phyloP scores from a whole-genome alignment of 148 eudicot genomes.

The Rhododendron mucronatum region DNA sequence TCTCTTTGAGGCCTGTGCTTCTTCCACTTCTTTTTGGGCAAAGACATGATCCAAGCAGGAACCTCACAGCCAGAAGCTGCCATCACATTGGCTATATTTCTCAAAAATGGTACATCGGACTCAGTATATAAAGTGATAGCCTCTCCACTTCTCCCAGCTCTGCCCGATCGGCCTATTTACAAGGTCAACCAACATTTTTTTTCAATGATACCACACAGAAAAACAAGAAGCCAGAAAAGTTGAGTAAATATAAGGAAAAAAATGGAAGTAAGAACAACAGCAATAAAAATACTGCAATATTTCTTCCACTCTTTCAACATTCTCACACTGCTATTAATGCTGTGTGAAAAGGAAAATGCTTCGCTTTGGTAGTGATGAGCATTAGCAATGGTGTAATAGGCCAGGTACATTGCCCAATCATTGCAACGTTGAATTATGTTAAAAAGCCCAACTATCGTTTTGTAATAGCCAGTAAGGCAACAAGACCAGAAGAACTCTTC shows the following conservation, averaged over 20 bases:
- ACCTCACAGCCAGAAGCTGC: slow-evolving; percentile 81
- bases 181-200: neutral
- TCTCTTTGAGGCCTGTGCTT: slow-evolving; percentile 75
- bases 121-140: slow-evolving; percentile 88
- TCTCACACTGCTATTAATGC: neutral
- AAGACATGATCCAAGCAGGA: slow-evolving; percentile 75
- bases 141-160: slow-evolving; percentile 96
- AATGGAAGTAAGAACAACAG: neutral
- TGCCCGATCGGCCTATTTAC: slow-evolving; percentile 71
- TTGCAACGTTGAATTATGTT: neutral
- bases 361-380: neutral
- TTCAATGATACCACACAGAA: neutral
- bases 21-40: slow-evolving; percentile 80
- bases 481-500: neutral
- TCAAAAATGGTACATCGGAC: slow-evolving; percentile 64
- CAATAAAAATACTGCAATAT: neutral
- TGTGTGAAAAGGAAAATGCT: neutral
- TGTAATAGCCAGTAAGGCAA: neutral
- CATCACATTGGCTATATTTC: slow-evolving; percentile 82
- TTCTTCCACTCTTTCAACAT: neutral
- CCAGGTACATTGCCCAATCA: neutral
- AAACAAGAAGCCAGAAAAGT: neutral
- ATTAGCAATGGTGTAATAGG: neutral
- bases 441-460: neutral
- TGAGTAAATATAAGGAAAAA: neutral